Base-by-base conservation (phyloP, 139 green algal genomes). In the Coelastrella sp. region DNA sequence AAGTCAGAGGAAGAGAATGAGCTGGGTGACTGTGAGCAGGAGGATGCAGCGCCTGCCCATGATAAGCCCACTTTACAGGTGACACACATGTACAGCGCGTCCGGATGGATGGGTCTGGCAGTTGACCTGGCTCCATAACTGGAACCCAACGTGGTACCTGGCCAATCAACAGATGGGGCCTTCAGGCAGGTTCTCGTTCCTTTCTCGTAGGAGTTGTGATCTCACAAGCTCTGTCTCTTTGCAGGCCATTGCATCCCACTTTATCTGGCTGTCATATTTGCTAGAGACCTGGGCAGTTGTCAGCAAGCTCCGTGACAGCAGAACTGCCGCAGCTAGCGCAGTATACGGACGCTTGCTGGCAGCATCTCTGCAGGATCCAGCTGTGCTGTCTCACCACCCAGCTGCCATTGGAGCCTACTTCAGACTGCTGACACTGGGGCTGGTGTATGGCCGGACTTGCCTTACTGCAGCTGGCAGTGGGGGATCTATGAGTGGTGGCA, bases 351-450 rank as follows among this genome's bases (percentile, higher is more conserved):
- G 84, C 38, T 48, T 90, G 50, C 84, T 94, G 41, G 79, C 68
- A 62, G 60, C 79, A 4, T 88, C 90, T 1, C 84, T 94, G 72
- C 79, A 74, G 13, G 66, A 89, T 40, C 75, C 66, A 3, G 34
- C 43, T 13, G 62, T 67, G 5, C 89, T 95, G 30, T 88, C 83
- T 2, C 87, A 87, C 37, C 92, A 94, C 87, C 89, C 92, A 34
- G 88, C 92, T 32, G 89, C 92, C 21, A 45, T 73, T 0, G 91
- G 89, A 17, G 79, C 91, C 0, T 85, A 81, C 48, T 94, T 94
- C 85, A 87, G 89, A 45, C 89, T 95, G 62, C 69, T 93, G 60
- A 78, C 27, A 5, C 86, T 94, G 17, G 89, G 79, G 6, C 81
- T 94, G 67, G 37, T 27, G 50, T 88, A 86, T 43, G 69, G 68